Evolutionary conservation across 2,329 filamentous ascomycete species (phyloP), one percentile per base, ranked within the genome.

Genomic region (Cladosporium sp.): DNA sequence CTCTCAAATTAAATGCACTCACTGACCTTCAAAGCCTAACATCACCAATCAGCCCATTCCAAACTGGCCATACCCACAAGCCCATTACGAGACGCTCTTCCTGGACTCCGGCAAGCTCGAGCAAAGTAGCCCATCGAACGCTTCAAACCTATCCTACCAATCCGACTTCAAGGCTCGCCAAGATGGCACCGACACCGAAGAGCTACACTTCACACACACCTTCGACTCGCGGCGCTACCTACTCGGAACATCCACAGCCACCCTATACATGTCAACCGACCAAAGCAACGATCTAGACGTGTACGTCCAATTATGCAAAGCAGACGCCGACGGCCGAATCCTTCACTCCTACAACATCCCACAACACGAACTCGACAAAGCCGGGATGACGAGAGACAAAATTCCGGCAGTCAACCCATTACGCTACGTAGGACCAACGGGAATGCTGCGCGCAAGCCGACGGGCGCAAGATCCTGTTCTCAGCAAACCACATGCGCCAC

Each of bases 201-300:
- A 58, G 24, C 14, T 63, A 24, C 28, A 34, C 11, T 83, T 83
- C 69, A 76, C 70, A 4, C 72, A 79, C 64, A 80, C 73, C 0
- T 84, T 84, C 64, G n/a, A 69, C 4, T 69, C 79, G 44, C 68
- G 72, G 0, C 76, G 80, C 0, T 72, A 77, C 5, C 68, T 85
- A 0, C 77, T 81, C 12, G 83, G 82, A 0, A 70, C 81, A 0
- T 77, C 83, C n/a, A 84, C 83, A 69, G 80, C 80, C 0, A 70
- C 79, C 0, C 72, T 85, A 0, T 82, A 80, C 72, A 79, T 71
- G 34, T 83, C 72, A 8, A 64, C 47, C 24, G 30, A 51, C 2
- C 63, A 70, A 12, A 26, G 44, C 38, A 52, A 70, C 51, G 68
- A 70, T 54, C 54, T 70, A 51, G 68, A 69, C 63, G 62, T 69